These are phyloP conservation scores for Galerina sulciceps DNA, from an alignment of 768 basidiomycete species.

Conservation along the genomic window DNA sequence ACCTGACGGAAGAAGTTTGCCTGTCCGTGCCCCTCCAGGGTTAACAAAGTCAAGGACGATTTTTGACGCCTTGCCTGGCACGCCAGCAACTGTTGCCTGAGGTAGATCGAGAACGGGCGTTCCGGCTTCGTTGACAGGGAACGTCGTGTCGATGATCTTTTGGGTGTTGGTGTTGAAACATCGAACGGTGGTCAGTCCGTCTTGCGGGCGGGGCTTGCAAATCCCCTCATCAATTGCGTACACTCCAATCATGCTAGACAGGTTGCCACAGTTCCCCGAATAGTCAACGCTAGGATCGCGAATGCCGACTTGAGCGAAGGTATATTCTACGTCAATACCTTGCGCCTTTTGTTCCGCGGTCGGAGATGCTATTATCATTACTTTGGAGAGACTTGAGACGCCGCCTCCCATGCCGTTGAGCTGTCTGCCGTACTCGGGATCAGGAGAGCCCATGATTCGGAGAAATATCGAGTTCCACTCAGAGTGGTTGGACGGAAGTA, in stretches of 20 bases:
- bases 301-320: conserved; percentile 69
- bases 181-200: conserved; percentile 48
- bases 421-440: conserved; percentile 67
- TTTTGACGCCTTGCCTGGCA: conserved; percentile 64
- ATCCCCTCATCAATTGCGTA: conserved; percentile 70
- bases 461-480: conserved; percentile 69
- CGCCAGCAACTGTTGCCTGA: conserved; percentile 66
- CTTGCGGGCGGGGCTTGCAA: conserved; percentile 15
- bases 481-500: conserved; percentile 53
- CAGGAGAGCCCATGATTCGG: conserved; percentile 83
- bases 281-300: conserved; percentile 64
- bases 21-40: conserved; percentile 73
- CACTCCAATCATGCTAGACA: conserved; percentile 73
- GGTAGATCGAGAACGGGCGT: conserved; percentile 50
- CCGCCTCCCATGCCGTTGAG: conserved; percentile 86
- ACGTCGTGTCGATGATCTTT: conserved; percentile 71
- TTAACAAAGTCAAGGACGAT: conserved; percentile 70
- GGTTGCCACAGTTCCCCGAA: conserved; percentile 78
- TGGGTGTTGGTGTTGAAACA: conserved; percentile 76
- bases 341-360: conserved; percentile 41
- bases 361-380: conserved; percentile 64
- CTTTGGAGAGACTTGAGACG: conserved; percentile 74
- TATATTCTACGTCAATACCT: conserved; percentile 69
- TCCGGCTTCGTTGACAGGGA: conserved; percentile 50
- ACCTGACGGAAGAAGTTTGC: conserved; percentile 69